Base-by-base conservation (phyloP, 768 basidiomycete species). In the Amanita inopinata region DNA sequence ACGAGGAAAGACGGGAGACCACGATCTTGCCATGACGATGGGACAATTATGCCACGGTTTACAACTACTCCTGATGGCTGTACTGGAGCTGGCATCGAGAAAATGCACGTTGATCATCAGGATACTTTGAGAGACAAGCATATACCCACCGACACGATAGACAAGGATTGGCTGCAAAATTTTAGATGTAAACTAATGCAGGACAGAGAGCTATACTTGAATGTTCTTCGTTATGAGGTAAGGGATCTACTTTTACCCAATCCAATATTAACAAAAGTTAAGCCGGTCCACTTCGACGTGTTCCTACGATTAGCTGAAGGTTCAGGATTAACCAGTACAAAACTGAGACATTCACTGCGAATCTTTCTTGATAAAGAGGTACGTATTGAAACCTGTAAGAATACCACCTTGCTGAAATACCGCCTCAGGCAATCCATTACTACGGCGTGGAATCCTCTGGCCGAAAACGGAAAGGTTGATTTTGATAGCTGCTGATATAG, bases 181-280 rank as follows among this genome's bases (percentile, higher is more conserved):
- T 56, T 80, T 48, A 68, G 55, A 52, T 56, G 55, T 1, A 58
- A 57, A 32, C 73, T 82, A 41, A 40, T 66, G 2, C 49, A 57
- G 38, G 67, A 83, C 56, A 55, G 52, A 9, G 59, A 60, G 34
- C 61, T 85, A 4, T 61, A 81, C 53, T 54, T 67, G 25, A 71
- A 74, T 28, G 68, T 85, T 46, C 55, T 85, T 49, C 76, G 80
- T 19, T 81, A 77, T 53, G 80, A 85, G 67, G 80, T 78, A 46
- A 18, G 17, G 11, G 20, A 22, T 14, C 18, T 15, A 25, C 8
- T 4, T 20, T 4, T 11, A 17, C 34, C 24, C 19, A 31, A 23
- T 31, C 5, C 20, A 2, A 23, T n/a, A n/a, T 15, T 17, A n/a
- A n/a, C n/a, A n/a, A n/a, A n/a, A n/a, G n/a, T n/a, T n/a, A 50